These are phyloP conservation scores for Exophiala sp. DNA, from an alignment of 2,329 filamentous ascomycete species.

Conservation along the genomic window DNA sequence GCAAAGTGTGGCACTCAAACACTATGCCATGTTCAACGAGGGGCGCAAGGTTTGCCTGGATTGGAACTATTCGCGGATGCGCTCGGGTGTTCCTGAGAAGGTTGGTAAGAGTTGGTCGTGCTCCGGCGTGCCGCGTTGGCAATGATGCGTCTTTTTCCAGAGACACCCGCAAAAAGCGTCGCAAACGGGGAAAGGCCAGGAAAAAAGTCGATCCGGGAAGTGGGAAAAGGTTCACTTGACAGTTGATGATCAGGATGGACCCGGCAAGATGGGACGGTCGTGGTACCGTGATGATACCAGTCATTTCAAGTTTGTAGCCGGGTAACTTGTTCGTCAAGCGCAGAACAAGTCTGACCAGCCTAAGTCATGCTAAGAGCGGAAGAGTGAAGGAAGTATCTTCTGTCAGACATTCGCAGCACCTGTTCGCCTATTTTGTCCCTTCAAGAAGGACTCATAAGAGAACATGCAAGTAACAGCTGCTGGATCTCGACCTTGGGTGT, in stretches of 20 bases:
- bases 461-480: no score
- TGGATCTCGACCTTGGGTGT: no score
- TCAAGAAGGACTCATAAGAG: no score
- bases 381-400: neutral
- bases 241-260: neutral
- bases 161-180: no score
- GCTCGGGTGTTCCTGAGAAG: constrained; percentile 1
- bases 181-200: no score
- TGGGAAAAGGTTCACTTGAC: no score
- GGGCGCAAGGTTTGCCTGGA: neutral
- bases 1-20: neutral
- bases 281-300: neutral
- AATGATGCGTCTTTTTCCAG: neutral
- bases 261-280: neutral
- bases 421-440: no score
- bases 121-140: neutral
- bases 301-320: neutral
- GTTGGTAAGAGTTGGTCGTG: neutral
- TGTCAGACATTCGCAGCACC: neutral
- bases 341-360: no score
- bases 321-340: neutral
- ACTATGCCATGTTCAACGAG: neutral
- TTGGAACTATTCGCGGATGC: neutral
- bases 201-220: no score
- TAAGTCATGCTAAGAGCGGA: neutral